A percentile compares a stretch with the other conserved stretches of the same genome.
Evolutionary conservation across 1,284 basidiomycete genomes (phyloP).

Genomic region (Mycosarcoma mackinlayi): DNA sequence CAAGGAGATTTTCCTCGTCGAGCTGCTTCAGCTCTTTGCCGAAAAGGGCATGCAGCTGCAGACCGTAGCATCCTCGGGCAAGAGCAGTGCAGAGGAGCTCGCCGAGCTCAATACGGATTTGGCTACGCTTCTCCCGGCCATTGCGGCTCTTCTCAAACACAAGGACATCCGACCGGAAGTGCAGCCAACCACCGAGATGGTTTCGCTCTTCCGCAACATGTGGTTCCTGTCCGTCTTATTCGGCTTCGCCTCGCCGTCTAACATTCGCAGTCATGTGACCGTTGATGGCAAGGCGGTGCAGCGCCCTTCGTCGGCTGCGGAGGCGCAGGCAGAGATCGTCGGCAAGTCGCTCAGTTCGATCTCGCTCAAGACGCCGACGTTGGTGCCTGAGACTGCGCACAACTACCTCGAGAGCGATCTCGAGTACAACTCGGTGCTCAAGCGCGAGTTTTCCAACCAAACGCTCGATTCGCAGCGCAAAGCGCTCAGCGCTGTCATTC

Average conservation of each 20-base stretch:
- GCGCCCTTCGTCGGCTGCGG: conserved; percentile 71
- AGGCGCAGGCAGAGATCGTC: conserved; percentile 79
- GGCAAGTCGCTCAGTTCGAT: conserved; percentile 76
- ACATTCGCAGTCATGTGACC: conserved; percentile 23
- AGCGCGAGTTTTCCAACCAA: conserved; percentile 69
- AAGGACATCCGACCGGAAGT: conserved; percentile 77
- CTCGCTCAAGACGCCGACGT: conserved; percentile 85
- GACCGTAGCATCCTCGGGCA: conserved; percentile 75
- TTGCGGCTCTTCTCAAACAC: conserved; percentile 87
- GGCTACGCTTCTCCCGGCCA: conserved; percentile 78
- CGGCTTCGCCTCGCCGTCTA: conserved; percentile 72
- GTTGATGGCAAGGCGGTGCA: conserved; percentile 16
- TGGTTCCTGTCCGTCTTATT: conserved; percentile 91
- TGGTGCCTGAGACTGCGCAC: conserved; percentile 83
- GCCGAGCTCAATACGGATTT: conserved; percentile 59
- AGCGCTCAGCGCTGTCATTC: conserved; percentile 72
- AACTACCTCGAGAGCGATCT: conserved; percentile 89
- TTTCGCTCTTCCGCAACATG: conserved; percentile 87
- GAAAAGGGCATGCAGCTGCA: conserved; percentile 94
- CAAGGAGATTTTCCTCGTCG: conserved; percentile 76
- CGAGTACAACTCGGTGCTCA: conserved; percentile 90
- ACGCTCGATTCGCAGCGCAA: conserved; percentile 62
- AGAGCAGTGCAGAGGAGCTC: conserved; percentile 56
- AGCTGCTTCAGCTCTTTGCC: conserved; percentile 84
- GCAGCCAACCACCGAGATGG: conserved; percentile 75